Evolutionary conservation across 2,329 filamentous ascomycete species (phyloP).

Genomic region (Achaetomium macrosporum): DNA sequence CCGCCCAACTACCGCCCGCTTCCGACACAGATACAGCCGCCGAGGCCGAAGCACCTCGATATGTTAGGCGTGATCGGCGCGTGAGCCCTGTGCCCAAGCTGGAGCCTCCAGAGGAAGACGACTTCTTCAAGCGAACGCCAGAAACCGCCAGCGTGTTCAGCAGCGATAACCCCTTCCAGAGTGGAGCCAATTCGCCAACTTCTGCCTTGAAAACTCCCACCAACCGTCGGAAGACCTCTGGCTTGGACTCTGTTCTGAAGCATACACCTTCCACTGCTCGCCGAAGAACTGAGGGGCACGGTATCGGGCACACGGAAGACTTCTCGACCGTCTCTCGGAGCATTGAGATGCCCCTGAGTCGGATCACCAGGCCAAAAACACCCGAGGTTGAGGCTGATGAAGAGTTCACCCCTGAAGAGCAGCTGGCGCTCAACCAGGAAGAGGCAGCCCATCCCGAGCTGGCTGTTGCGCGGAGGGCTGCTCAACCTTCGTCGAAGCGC

Average conservation of each 20-base stretch:
- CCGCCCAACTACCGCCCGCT: conserved; percentile 46
- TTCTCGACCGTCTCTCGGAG: conserved; percentile 51
- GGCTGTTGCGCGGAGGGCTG: conserved; percentile 37
- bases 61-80: conserved; percentile 46
- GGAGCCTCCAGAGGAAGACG: conserved; percentile 48
- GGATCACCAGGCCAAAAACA: conserved; percentile 32
- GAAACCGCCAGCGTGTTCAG: conserved; percentile 67
- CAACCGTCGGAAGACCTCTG: conserved; percentile 45
- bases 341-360: conserved; percentile 51
- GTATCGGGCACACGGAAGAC: conserved; percentile 46
- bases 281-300: conserved; percentile 39
- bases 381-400: conserved; percentile 63
- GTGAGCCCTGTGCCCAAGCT: conserved; percentile 49
- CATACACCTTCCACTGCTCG: conserved; percentile 37
- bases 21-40: conserved; percentile 47
- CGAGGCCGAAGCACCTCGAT: conserved; percentile 40
- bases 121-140: conserved; percentile 35
- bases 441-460: conserved; percentile 51
- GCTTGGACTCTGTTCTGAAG: conserved; percentile 35
- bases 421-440: conserved; percentile 71
- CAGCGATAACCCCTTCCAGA: conserved; percentile 89
- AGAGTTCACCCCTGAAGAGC: conserved; percentile 90
- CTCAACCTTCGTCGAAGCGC: conserved; percentile 31
- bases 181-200: conserved; percentile 64
- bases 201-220: conserved; percentile 40